These are phyloP conservation scores for Paulownia fortunei DNA, from an alignment of 257 asterid genomes.

Conservation along the genomic window DNA sequence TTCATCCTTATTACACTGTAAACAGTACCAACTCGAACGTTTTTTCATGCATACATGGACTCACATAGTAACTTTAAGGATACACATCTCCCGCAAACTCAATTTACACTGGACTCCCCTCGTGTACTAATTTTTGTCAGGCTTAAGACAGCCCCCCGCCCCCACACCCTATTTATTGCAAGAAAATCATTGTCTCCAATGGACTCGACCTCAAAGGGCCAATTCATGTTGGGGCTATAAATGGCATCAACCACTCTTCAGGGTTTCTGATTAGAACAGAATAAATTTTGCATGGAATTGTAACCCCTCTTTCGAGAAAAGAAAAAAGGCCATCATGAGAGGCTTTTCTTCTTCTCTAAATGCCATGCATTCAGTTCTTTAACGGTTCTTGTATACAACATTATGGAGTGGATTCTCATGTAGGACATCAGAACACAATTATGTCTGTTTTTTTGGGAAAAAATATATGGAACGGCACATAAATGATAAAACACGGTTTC, in stretches of 20 bases:
- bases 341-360: too few species aligned
- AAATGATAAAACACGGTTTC: too few species aligned
- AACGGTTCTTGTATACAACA: not conserved
- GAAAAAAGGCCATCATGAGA: not conserved
- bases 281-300: not conserved
- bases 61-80: not conserved
- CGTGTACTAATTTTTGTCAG: not conserved
- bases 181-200: slow-evolving; percentile 16
- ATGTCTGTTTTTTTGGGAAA: not conserved
- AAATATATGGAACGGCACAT: too few species aligned
- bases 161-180: not conserved
- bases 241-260: slow-evolving; percentile 21
- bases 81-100: not conserved
- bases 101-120: not conserved
- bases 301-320: not conserved
- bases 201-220: not conserved
- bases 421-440: not conserved
- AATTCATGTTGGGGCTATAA: slow-evolving; percentile 11
- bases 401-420: not conserved
- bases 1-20: not conserved
- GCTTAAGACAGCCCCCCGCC: too few species aligned
- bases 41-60: not conserved
- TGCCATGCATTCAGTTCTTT: not conserved
- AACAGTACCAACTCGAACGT: not conserved
- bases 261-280: not conserved